Percentiles rank a stretch among this genome's conserved stretches.
These are phyloP conservation scores for Apophysomyces ossiformis DNA, from an alignment of 371 early-diverging fungal species.

Conservation along the genomic window DNA sequence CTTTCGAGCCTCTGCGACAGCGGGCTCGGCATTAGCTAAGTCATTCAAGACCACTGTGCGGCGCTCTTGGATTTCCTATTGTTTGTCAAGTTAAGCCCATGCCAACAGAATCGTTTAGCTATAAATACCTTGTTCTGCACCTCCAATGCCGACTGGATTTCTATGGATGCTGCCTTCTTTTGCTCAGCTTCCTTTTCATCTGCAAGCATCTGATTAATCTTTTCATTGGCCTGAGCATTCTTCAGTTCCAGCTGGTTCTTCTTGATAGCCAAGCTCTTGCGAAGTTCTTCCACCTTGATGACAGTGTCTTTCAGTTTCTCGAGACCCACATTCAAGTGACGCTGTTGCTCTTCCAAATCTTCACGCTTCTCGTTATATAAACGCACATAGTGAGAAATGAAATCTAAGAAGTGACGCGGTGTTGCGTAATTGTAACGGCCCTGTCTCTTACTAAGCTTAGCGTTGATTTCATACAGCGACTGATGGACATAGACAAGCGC, in stretches of 20 bases:
- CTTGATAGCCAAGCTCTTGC: conserved; percentile 88
- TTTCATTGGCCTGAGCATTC: conserved; percentile 91
- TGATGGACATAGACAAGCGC: conserved; percentile 93
- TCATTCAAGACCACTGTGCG: conserved; percentile 85
- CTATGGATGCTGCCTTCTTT: conserved; percentile 83
- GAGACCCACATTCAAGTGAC: conserved; percentile 96
- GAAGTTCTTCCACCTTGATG: conserved; percentile 93
- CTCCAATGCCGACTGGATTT: conserved; percentile 82
- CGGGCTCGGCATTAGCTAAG: conserved; percentile 95
- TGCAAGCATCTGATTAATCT: conserved; percentile 94
- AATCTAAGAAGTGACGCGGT: conserved; percentile 98
- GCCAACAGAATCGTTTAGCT: not conserved
- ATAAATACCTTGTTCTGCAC: conserved; percentile 63
- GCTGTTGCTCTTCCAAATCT: conserved; percentile 97
- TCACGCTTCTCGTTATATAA: conserved; percentile 93
- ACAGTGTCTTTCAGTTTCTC: conserved; percentile 97
- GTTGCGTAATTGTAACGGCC: conserved; percentile 89
- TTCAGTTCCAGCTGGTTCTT: conserved; percentile 89
- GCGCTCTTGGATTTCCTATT: conserved; percentile 79
- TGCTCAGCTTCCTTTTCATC: conserved; percentile 97
- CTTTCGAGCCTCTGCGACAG: conserved; percentile 95
- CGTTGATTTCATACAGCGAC: conserved; percentile 87
- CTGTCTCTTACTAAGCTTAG: conserved; percentile 80
- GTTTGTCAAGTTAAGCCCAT: not conserved
- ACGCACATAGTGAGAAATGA: conserved; percentile 91